A percentile compares a stretch with the other conserved stretches of the same genome.
Evolutionary conservation across 2,329 filamentous ascomycete species (phyloP).

Genomic region (Calonectria pseudoturangicola): DNA sequence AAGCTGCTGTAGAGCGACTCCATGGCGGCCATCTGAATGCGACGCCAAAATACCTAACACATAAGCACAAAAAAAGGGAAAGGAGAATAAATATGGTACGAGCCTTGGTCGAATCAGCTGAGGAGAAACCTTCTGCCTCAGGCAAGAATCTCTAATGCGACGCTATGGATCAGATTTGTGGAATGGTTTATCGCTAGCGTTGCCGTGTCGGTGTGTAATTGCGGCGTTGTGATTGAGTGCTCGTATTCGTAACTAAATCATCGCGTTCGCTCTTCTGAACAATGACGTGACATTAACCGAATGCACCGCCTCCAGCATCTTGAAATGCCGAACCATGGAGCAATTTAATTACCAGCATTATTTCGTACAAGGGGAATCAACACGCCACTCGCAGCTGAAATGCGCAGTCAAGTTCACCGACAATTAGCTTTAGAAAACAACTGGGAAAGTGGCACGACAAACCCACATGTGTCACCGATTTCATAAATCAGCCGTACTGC

Average conservation of each 20-base stretch:
- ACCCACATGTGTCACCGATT: too few species aligned
- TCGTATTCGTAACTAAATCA: slow-evolving; percentile 7
- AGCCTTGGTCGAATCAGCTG: slow-evolving; percentile 17
- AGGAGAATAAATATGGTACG: background rate
- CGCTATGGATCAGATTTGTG: background rate
- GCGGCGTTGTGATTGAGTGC: background rate
- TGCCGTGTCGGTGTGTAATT: background rate
- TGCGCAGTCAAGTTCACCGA: too few species aligned
- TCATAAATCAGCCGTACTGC: too few species aligned
- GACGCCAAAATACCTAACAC: background rate
- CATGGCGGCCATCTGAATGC: slow-evolving; percentile 31
- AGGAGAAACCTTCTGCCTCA: background rate
- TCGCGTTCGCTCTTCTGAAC: background rate
- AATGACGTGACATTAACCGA: background rate
- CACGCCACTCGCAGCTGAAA: background rate
- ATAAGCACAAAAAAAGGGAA: background rate
- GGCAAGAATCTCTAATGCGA: background rate
- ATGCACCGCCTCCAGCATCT: background rate
- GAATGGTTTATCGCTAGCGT: background rate
- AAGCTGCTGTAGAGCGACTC: slow-evolving; percentile 8
- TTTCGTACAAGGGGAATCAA: background rate
- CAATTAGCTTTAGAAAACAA: too few species aligned
- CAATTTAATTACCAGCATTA: background rate
- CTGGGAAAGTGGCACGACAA: too few species aligned
- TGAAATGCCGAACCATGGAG: background rate